A percentile compares a stretch with the other conserved stretches of the same genome.
phyloP scores from a whole-genome alignment of 169 alveolate genomes.

The Plasmodium inui region DNA sequence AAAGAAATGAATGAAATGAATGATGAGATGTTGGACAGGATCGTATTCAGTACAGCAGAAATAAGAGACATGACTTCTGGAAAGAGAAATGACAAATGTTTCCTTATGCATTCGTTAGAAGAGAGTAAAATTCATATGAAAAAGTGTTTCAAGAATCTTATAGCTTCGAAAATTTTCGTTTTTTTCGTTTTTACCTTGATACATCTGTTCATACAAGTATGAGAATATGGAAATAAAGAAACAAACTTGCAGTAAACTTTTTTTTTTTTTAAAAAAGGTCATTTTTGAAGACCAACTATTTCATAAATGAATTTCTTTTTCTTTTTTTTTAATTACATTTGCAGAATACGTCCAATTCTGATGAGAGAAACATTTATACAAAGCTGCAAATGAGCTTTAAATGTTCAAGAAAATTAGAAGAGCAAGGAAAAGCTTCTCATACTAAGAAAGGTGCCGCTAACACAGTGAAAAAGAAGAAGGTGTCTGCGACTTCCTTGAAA shows the following conservation, averaged over 20 bases:
- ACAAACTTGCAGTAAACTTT: not conserved
- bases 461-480: not conserved
- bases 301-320: not conserved
- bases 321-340: not conserved
- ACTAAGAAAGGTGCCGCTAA: not conserved
- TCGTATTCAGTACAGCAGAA: not conserved
- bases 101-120: not conserved
- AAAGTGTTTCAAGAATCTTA: not conserved
- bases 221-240: not conserved
- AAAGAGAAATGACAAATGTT: not conserved
- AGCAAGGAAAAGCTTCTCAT: not conserved
- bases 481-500: not conserved
- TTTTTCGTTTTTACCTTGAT: slow-evolving; percentile 1
- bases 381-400: not conserved
- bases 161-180: not conserved
- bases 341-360: not conserved
- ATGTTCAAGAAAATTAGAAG: slow-evolving; percentile 3
- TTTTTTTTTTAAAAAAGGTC: not conserved
- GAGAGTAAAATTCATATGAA: slow-evolving; percentile 2
- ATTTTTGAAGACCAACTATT: not conserved
- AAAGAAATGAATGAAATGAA: not conserved
- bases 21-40: not conserved
- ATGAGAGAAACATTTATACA: not conserved
- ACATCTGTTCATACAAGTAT: slow-evolving; percentile 14
- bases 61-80: not conserved